Evolutionary conservation across 768 basidiomycete species (phyloP).

Genomic region (Podaxis carcinomalis): DNA sequence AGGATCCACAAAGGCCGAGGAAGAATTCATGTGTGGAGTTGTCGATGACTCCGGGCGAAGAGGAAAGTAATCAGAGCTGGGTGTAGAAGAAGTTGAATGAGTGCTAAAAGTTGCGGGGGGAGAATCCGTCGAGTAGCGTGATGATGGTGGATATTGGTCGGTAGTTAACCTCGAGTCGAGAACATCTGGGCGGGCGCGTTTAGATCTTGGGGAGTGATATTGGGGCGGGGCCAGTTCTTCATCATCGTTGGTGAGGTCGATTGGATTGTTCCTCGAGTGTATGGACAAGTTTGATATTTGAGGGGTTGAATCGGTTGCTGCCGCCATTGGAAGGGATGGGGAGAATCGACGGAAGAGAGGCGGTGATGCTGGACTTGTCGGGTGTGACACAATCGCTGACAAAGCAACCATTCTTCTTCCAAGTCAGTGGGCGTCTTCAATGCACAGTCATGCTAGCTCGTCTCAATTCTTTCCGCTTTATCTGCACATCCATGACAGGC

Average conservation of each 20-base stretch:
- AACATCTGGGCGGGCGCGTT: conserved; percentile 1
- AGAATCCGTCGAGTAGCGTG: conserved; percentile 10
- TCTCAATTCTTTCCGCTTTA: not conserved
- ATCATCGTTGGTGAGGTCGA: conserved; percentile 72
- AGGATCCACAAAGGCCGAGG: conserved; percentile 19
- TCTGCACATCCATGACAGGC: not conserved
- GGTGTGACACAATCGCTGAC: conserved; percentile 7
- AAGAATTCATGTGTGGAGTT: not conserved
- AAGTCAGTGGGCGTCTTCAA: not conserved
- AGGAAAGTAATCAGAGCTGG: not conserved
- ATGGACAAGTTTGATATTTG: conserved; percentile 31
- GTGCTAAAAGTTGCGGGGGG: conserved; percentile 9
- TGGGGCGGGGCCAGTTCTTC: conserved; percentile 40
- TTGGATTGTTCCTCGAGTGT: conserved; percentile 37
- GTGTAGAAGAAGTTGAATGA: not conserved
- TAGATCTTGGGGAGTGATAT: conserved; percentile 7
- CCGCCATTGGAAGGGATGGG: conserved; percentile 18
- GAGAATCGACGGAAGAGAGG: conserved; percentile 17
- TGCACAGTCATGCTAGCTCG: not conserved
- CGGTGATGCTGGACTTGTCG: conserved; percentile 13
- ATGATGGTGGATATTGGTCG: conserved; percentile 3
- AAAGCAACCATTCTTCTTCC: conserved; percentile 5
- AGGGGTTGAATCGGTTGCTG: conserved; percentile 23
- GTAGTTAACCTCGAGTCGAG: not conserved
- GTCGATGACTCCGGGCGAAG: not conserved